Evolutionary conservation across 257 asterid species (phyloP).

Genomic region (Scutellaria minor): DNA sequence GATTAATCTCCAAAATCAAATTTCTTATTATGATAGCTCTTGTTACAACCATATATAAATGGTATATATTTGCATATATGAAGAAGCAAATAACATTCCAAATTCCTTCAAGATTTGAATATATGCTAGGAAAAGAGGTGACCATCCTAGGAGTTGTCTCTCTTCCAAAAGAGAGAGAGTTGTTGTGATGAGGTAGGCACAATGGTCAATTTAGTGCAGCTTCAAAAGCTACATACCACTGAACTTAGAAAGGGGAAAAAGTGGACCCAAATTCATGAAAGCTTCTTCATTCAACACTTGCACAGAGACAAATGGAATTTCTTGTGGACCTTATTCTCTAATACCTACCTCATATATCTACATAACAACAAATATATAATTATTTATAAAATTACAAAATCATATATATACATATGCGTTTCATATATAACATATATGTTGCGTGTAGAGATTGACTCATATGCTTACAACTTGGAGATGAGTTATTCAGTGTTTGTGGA

Average conservation of each 20-base stretch:
- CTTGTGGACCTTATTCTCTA: conserved; percentile 30
- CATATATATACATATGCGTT: conserved; percentile 23
- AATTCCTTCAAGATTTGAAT: background rate
- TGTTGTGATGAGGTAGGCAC: background rate
- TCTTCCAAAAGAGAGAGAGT: conserved; percentile 34
- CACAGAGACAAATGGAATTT: conserved; percentile 22
- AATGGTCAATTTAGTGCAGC: conserved; percentile 41
- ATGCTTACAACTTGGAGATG: too few species aligned
- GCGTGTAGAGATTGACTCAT: too few species aligned
- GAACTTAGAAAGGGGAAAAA: conserved; percentile 28
- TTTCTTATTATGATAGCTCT: too few species aligned
- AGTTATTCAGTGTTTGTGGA: too few species aligned
- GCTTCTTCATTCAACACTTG: background rate
- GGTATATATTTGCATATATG: too few species aligned
- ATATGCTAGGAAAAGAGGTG: conserved; percentile 46
- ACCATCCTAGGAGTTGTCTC: conserved; percentile 47
- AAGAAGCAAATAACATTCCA: too few species aligned
- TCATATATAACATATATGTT: too few species aligned
- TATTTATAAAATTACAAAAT: background rate
- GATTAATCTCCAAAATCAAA: too few species aligned
- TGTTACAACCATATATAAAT: too few species aligned
- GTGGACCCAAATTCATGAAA: conserved; percentile 50
- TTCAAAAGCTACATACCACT: conserved; percentile 59
- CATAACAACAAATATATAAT: too few species aligned
- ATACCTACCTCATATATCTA: background rate